Evolutionary conservation across 768 basidiomycete species (phyloP), one percentile per base, ranked within the genome.

Genomic region (Termitomyces sp.): DNA sequence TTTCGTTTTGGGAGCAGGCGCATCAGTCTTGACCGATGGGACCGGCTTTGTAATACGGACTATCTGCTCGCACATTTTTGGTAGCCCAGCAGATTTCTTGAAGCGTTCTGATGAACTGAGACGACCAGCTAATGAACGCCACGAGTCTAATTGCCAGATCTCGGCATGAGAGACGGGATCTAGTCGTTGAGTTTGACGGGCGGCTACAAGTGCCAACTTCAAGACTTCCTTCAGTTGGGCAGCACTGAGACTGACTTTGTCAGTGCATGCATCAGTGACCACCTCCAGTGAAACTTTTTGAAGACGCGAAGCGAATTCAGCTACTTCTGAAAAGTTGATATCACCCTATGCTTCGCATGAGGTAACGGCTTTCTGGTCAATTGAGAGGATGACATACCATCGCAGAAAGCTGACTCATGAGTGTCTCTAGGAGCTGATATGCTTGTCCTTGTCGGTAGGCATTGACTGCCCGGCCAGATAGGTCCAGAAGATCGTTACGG

Each of bases 161-260:
- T 70, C 65, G 11, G 69, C 59, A 14, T 79, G 63, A n/a, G 58
- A 61, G 5, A 60, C 3, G 72, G 60, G 36, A 71, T 61, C 71
- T 52, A 80, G 69, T 8, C 81, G 80, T 59, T 84, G 86, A 61
- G 86, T 84, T 61, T 86, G 85, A 57, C 92, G 86, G n/a, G 87
- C 77, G 53, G 84, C 83, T 20, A 80, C 68, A 32, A 92, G 74
- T 0, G 79, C 87, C 56, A 91, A 73, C 72, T 92, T 95, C 60
- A 94, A 71, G 20, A 94, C 70, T n/a, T 91, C 89, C 73, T 93
- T 96, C 68, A 89, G 68, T 63, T 93, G 90, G 1, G 83, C 71
- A 1, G 87, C 78, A 15, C 83, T 86, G 47, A 88, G 71, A 10
- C 76, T 67, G 45, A 69, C 64, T 31, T 77, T 74, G 32, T 83